A percentile compares a stretch with the other conserved stretches of the same genome.
phyloP scores from a whole-genome alignment of 371 early-diverging fungal genomes.

The Entomophthora muscae region DNA sequence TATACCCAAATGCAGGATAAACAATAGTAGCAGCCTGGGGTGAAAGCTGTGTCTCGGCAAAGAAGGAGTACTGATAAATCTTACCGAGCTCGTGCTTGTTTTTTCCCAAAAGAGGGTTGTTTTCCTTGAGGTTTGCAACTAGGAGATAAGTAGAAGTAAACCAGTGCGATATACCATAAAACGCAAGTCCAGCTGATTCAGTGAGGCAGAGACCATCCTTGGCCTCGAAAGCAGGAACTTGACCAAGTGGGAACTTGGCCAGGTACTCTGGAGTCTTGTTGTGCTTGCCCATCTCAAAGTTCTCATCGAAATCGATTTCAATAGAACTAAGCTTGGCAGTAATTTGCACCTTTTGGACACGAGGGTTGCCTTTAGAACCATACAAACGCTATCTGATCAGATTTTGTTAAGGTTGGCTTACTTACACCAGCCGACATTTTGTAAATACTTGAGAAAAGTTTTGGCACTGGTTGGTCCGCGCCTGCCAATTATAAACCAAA shows the following conservation, averaged over 20 bases:
- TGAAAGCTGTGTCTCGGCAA: slow-evolving; percentile 40
- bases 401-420: neutral
- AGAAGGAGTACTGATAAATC: slow-evolving; percentile 60
- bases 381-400: neutral
- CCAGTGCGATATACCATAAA: slow-evolving; percentile 43
- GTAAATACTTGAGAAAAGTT: no score
- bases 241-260: no score
- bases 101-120: no score
- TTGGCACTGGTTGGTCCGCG: no score
- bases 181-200: slow-evolving; percentile 65
- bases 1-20: slow-evolving; percentile 39
- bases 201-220: slow-evolving; percentile 38
- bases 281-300: slow-evolving; percentile 44
- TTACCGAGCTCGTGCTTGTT: slow-evolving; percentile 47
- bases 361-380: neutral
- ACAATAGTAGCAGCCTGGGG: slow-evolving; percentile 13
- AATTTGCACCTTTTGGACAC: slow-evolving; percentile 17
- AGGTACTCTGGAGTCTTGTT: slow-evolving; percentile 62
- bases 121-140: slow-evolving; percentile 49
- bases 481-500: no score
- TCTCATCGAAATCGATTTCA: slow-evolving; percentile 33
- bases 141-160: slow-evolving; percentile 1
- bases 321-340: slow-evolving; percentile 61
- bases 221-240: no score
- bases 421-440: neutral